phyloP scores from a whole-genome alignment of 345 rosid species.

The Gossypium sturtianum region DNA sequence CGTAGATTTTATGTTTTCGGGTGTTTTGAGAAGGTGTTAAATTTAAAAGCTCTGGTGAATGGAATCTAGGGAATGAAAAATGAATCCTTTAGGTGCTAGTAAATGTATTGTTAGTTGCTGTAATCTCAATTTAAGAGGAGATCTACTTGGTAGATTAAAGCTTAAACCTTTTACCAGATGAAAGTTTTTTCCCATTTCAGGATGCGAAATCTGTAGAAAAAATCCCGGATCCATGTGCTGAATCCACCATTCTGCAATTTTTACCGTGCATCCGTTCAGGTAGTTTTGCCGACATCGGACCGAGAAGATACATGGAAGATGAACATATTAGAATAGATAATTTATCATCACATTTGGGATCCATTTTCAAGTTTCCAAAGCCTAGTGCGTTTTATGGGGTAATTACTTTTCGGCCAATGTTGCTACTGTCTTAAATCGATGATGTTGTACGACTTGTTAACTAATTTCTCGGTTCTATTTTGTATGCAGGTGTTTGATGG shows the following conservation, averaged over 20 bases:
- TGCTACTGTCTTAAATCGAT: constrained; percentile 1
- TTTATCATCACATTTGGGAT: constrained; percentile 37
- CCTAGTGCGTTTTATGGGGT: constrained; percentile 73
- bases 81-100: neutral
- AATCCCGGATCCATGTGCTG: constrained; percentile 23
- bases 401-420: constrained; percentile 5
- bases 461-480: constrained; percentile 4
- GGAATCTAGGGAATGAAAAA: neutral
- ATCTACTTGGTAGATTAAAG: neutral
- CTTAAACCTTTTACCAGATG: neutral
- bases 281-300: constrained; percentile 54
- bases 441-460: neutral
- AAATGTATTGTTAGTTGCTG: neutral
- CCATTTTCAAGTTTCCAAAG: constrained; percentile 40
- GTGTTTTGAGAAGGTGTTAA: neutral
- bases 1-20: neutral
- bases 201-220: constrained; percentile 28
- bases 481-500: constrained; percentile 69
- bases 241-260: constrained; percentile 30
- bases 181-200: constrained; percentile 23
- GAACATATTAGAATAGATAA: constrained; percentile 58
- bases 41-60: neutral
- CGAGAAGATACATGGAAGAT: constrained; percentile 59
- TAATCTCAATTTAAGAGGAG: neutral
- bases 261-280: constrained; percentile 57